These are phyloP conservation scores for Candida takata DNA, from an alignment of 805 yeast genomes.

Conservation along the genomic window DNA sequence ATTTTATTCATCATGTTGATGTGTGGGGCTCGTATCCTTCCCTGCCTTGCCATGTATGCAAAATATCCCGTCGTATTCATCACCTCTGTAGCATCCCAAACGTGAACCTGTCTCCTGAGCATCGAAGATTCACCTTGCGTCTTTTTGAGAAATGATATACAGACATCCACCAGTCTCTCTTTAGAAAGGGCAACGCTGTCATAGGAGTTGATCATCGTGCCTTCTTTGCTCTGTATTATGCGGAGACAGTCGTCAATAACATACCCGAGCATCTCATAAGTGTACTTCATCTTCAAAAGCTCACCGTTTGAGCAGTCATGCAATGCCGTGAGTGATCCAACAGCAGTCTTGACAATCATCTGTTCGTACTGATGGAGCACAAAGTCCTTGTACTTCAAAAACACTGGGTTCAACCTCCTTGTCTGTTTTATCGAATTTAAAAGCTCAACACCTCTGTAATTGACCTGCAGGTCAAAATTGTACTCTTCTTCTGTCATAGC, in stretches of 20 bases:
- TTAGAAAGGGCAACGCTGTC: conserved; percentile 20
- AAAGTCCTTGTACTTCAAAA: conserved; percentile 29
- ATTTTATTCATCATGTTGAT: conserved; percentile 13
- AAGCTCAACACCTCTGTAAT: conserved; percentile 16
- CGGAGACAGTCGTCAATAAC: conserved; percentile 44
- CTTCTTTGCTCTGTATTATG: conserved; percentile 29
- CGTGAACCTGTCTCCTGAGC: conserved; percentile 9
- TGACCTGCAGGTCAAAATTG: conserved; percentile 20
- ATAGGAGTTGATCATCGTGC: neutral
- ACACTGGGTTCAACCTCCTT: conserved; percentile 26
- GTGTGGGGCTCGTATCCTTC: conserved; percentile 9
- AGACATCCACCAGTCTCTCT: conserved; percentile 29
- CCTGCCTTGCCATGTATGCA: conserved; percentile 9
- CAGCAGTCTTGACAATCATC: conserved; percentile 58
- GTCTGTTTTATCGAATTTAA: conserved; percentile 19
- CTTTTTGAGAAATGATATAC: conserved; percentile 24
- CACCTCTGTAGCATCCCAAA: conserved; percentile 10
- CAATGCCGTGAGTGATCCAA: conserved; percentile 64
- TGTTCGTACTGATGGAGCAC: conserved; percentile 55
- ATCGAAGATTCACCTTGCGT: conserved; percentile 10
- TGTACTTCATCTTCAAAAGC: conserved; percentile 34
- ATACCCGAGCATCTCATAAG: conserved; percentile 28
- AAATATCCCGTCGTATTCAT: conserved; percentile 19
- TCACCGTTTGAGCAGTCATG: conserved; percentile 62
- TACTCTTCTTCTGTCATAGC: conserved; percentile 10